A percentile compares a stretch with the other conserved stretches of the same genome.
These are phyloP conservation scores for Entomortierella parvispora DNA, from an alignment of 192 early-diverging fungal species.

Conservation along the genomic window DNA sequence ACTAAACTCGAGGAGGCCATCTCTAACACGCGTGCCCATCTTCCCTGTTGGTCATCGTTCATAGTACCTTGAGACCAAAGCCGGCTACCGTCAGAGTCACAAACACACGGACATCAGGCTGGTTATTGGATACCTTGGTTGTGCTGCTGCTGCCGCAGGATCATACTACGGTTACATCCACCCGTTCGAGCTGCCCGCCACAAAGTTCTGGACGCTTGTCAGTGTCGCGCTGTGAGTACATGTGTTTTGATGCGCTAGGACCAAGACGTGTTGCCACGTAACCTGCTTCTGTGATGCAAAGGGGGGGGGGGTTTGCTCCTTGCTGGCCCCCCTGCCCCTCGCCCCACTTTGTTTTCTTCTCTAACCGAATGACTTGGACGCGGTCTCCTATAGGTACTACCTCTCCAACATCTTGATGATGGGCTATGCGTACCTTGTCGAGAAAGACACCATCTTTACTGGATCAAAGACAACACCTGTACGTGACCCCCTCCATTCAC, in stretches of 20 bases:
- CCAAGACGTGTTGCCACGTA: too few species aligned
- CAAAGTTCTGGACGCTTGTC: slow-evolving; percentile 68
- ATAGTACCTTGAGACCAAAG: slow-evolving; percentile 59
- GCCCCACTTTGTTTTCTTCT: background rate
- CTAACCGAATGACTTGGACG: background rate
- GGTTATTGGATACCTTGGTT: slow-evolving; percentile 80
- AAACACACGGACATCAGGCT: slow-evolving; percentile 86
- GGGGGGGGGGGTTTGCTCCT: background rate
- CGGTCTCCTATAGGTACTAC: slow-evolving; percentile 55
- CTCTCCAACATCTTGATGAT: slow-evolving; percentile 60
- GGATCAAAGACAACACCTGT: slow-evolving; percentile 62
- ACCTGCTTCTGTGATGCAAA: background rate
- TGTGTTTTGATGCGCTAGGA: background rate
- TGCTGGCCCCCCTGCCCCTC: too few species aligned
- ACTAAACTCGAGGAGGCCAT: too few species aligned
- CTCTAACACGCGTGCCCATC: too few species aligned
- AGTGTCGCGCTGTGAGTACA: slow-evolving; percentile 64
- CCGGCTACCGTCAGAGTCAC: slow-evolving; percentile 75
- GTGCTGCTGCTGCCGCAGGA: slow-evolving; percentile 76
- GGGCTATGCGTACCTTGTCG: slow-evolving; percentile 66
- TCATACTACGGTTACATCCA: slow-evolving; percentile 76
- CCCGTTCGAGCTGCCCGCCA: slow-evolving; percentile 63
- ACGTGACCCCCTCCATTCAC: too few species aligned
- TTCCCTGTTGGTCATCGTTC: too few species aligned
- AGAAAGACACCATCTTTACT: slow-evolving; percentile 75